These are phyloP conservation scores for Caryopteris hybrid DNA, from an alignment of 305 asterid species.

Conservation along the genomic window DNA sequence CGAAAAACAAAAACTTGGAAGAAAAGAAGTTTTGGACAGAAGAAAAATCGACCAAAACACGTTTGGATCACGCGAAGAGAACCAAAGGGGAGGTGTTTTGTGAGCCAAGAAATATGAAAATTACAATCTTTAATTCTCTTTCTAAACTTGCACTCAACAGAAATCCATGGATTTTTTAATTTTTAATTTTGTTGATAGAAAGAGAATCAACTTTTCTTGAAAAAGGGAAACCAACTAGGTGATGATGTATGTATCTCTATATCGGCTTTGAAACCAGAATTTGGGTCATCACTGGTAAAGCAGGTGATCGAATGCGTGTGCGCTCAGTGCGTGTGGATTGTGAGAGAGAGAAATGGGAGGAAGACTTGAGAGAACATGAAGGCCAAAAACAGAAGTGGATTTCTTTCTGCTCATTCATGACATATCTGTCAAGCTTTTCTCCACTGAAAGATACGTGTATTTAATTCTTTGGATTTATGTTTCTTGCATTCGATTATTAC, in stretches of 20 bases:
- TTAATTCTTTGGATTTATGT: conserved; percentile 24
- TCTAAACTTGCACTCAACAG: conserved; percentile 20
- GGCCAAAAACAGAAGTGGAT: conserved; percentile 17
- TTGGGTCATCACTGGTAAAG: conserved; percentile 25
- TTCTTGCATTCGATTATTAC: no score
- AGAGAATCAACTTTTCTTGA: conserved; percentile 31
- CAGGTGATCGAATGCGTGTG: conserved; percentile 21
- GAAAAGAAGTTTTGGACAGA: conserved; percentile 1
- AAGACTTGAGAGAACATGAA: neutral
- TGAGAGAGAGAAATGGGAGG: conserved; percentile 16
- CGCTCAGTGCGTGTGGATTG: conserved; percentile 7
- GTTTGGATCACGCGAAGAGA: conserved; percentile 32
- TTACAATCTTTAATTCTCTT: neutral
- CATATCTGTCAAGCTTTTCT: conserved; percentile 25
- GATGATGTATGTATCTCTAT: conserved; percentile 6
- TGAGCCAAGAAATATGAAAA: conserved; percentile 9
- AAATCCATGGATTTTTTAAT: conserved; percentile 25
- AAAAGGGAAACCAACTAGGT: conserved; percentile 22
- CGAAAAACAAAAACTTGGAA: neutral
- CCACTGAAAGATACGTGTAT: conserved; percentile 21
- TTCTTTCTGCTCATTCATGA: conserved; percentile 25
- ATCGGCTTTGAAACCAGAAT: conserved; percentile 25
- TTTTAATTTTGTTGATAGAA: conserved; percentile 20
- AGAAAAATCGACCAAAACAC: conserved; percentile 18
- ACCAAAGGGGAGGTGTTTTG: neutral